Percentiles rank a stretch among this genome's conserved stretches.
phyloP scores from a whole-genome alignment of 208 protist genomes.

The Novymonas esmeraldas region DNA sequence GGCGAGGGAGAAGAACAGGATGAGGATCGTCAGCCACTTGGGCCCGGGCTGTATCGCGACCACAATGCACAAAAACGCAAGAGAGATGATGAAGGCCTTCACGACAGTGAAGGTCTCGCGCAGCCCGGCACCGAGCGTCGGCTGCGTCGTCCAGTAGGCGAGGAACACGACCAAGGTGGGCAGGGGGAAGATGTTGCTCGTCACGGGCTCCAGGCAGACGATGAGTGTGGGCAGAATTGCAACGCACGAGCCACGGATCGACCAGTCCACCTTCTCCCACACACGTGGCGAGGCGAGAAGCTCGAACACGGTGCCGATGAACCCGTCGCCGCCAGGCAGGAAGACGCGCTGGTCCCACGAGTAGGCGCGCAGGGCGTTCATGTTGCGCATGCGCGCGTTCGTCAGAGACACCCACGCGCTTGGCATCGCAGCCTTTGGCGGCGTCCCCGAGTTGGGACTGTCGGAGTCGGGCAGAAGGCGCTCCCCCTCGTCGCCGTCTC shows the following conservation, averaged over 20 bases:
- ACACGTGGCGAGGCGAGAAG: slow-evolving; percentile 79
- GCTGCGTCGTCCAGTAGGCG: slow-evolving; percentile 86
- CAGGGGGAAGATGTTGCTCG: slow-evolving; percentile 68
- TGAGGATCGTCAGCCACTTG: slow-evolving; percentile 64
- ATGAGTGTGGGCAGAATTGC: slow-evolving; percentile 82
- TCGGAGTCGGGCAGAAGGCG: background rate
- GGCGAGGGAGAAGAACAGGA: slow-evolving; percentile 69
- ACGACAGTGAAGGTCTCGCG: slow-evolving; percentile 68
- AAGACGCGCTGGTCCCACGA: slow-evolving; percentile 81
- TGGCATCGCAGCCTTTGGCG: background rate
- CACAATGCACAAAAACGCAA: slow-evolving; percentile 62
- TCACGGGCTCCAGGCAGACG: slow-evolving; percentile 70
- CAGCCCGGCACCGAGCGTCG: slow-evolving; percentile 81
- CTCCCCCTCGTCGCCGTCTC: slow-evolving; percentile 1
- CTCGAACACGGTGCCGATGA: slow-evolving; percentile 46
- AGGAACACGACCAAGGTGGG: slow-evolving; percentile 71
- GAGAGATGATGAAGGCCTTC: slow-evolving; percentile 73
- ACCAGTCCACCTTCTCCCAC: slow-evolving; percentile 88
- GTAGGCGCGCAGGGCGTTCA: slow-evolving; percentile 75
- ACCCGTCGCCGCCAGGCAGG: slow-evolving; percentile 53
- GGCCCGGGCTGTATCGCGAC: slow-evolving; percentile 60
- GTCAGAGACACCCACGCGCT: slow-evolving; percentile 3
- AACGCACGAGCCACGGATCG: slow-evolving; percentile 71
- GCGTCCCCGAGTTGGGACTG: background rate
- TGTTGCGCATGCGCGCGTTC: slow-evolving; percentile 55